Conservation (phyloP, 257 asterid species). For the Solanum pennellii region DNA sequence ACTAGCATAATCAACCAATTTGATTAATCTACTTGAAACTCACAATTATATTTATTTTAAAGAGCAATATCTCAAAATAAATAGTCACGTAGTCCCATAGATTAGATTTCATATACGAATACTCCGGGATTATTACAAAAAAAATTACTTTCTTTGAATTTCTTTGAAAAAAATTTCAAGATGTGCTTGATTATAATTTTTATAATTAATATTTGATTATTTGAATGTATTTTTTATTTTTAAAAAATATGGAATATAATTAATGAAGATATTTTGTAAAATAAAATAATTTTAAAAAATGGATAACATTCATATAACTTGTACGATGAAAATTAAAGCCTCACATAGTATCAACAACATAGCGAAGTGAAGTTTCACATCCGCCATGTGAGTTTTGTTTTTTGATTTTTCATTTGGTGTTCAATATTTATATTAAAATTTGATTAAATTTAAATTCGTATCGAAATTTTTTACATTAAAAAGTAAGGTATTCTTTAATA, state of each 20-base stretch:
- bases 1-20: not conserved
- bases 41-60: not conserved
- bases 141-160: too few species aligned
- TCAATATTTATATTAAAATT: too few species aligned
- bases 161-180: too few species aligned
- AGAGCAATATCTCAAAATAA: too few species aligned
- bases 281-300: too few species aligned
- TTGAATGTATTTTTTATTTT: too few species aligned
- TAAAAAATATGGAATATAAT: too few species aligned
- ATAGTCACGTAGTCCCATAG: not conserved
- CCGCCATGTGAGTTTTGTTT: not conserved
- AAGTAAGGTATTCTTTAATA: accelerated
- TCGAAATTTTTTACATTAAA: too few species aligned
- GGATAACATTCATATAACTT: not conserved
- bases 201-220: too few species aligned
- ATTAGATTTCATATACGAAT: not conserved
- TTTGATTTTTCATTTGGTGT: accelerated
- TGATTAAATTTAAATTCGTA: too few species aligned
- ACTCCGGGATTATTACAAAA: too few species aligned
- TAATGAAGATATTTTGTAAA: not conserved
- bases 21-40: not conserved
- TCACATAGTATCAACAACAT: not conserved
- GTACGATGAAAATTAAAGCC: not conserved
- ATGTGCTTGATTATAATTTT: not conserved
- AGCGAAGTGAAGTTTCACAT: not conserved